Percentiles rank a stretch among this genome's conserved stretches.
Evolutionary conservation across 2,329 filamentous ascomycete genomes (phyloP).

Genomic region (Cryphonectria radicalis): DNA sequence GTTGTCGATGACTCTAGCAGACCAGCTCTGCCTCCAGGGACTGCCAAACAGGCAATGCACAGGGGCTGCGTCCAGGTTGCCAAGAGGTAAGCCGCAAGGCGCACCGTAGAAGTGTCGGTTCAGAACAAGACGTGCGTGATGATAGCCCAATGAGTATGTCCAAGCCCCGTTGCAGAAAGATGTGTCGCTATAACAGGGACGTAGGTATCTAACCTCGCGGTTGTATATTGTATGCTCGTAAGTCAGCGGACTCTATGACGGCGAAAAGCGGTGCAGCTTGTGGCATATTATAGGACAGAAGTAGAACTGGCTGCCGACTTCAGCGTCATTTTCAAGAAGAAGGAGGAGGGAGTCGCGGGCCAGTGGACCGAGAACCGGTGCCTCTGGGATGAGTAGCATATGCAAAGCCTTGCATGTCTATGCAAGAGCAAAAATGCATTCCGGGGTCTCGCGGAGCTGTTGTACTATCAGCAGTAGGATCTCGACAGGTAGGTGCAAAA

Average conservation of each 20-base stretch:
- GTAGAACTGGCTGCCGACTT: conserved; percentile 1
- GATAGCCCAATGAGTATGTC: not conserved
- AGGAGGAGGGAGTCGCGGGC: not conserved
- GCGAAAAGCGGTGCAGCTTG: conserved; percentile 7
- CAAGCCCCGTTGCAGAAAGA: not conserved
- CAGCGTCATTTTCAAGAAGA: not conserved
- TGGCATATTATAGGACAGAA: conserved; percentile 1
- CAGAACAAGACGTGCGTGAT: not conserved
- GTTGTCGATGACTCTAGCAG: not conserved
- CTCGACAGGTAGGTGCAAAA: too few relatives aligned
- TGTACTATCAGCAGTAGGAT: not conserved
- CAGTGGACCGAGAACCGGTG: not conserved
- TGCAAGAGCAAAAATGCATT: not conserved
- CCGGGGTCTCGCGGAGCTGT: not conserved
- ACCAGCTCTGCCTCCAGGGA: not conserved
- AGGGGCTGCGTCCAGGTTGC: not conserved
- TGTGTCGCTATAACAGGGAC: too few relatives aligned
- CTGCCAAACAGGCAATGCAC: not conserved
- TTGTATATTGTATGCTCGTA: too few relatives aligned
- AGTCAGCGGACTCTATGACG: not conserved
- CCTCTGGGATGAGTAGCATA: not conserved
- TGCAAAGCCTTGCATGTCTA: not conserved
- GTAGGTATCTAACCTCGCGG: not conserved
- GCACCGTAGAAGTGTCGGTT: not conserved
- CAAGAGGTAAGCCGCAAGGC: not conserved